Percentiles rank a stretch among this genome's conserved stretches.
These are phyloP conservation scores for Zygosaccharomyces pseudobailii DNA, from an alignment of 1,139 yeast genomes.

Conservation along the genomic window DNA sequence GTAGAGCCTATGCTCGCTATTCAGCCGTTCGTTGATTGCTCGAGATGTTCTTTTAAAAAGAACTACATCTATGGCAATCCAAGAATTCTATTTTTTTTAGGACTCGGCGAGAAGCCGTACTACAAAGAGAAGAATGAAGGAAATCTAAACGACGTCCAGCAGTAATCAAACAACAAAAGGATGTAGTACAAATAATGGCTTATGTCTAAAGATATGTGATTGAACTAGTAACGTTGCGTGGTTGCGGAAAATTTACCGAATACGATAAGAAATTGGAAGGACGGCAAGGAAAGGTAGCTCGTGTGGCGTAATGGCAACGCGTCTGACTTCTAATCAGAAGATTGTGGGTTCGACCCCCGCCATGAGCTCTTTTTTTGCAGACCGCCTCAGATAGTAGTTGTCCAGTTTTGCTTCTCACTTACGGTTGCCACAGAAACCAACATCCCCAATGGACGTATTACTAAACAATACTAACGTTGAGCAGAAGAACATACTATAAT, in stretches of 20 bases:
- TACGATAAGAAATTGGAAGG: no score
- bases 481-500: background rate
- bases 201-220: no score
- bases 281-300: constrained; percentile 35
- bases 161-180: no score
- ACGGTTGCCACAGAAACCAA: background rate
- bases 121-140: no score
- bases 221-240: no score
- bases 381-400: no score
- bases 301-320: constrained; percentile 61
- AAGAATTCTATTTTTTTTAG: background rate
- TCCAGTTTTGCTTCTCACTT: background rate
- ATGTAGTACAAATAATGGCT: no score
- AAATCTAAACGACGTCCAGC: no score
- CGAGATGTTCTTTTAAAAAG: background rate
- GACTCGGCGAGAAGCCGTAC: background rate
- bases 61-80: background rate
- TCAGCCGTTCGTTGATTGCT: background rate
- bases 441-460: background rate
- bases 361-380: constrained; percentile 40
- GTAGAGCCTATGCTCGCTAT: background rate
- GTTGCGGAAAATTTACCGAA: no score
- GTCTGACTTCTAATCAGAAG: constrained; percentile 58
- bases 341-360: constrained; percentile 59
- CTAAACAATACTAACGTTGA: background rate